Evolutionary conservation across 2,329 filamentous ascomycete species (phyloP), one percentile per base, ranked within the genome.

Genomic region (Fusarium sp.): DNA sequence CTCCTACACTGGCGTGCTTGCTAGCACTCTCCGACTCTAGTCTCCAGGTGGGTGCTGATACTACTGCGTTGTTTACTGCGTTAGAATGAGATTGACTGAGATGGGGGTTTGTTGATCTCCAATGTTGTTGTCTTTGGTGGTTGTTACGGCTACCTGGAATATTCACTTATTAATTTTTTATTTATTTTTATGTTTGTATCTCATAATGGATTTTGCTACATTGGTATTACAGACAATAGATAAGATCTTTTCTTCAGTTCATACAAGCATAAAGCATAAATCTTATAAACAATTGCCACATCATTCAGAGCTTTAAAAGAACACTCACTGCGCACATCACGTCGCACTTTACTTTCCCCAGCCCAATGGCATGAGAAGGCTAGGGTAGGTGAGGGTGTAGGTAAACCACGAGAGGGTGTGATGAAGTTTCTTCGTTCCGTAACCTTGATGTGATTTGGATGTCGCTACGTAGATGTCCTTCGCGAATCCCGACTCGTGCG

Each of bases 1-100:
- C 56, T 60, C 58, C 42, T 57, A 48, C 58, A 43, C 67, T 70
- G 67, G 67, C 67, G 60, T 72, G 59, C 67, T 73, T 45, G 52
- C 63, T 71, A 63, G 29, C 36, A 61, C 33, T 39, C 15, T 69
- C 57, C 39, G 60, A 66, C 41, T 45, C 33, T 69, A 67, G 60
- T 54, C 39, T 39, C n/a, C 21, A 37, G 55, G 60, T 54, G 55
- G 64, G 50, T 35, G 59, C 43, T 48, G 59, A 61, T 68, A 50
- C 58, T 50, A 65, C 59, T 73, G 70, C 55, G 61, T 50, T 67
- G 53, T 61, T 65, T 63, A 63, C 60, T 63, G 29, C 33, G 18
- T 58, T 70, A 64, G 54, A 45, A 59, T 54, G 63, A 52, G 36
- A 60, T 63, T 48, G 50, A 55, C 33, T 50, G 33, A 47, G 50